A percentile compares a stretch with the other conserved stretches of the same genome.
Evolutionary conservation across 2,329 filamentous ascomycete species (phyloP).

Genomic region (Monosporascus sp.): DNA sequence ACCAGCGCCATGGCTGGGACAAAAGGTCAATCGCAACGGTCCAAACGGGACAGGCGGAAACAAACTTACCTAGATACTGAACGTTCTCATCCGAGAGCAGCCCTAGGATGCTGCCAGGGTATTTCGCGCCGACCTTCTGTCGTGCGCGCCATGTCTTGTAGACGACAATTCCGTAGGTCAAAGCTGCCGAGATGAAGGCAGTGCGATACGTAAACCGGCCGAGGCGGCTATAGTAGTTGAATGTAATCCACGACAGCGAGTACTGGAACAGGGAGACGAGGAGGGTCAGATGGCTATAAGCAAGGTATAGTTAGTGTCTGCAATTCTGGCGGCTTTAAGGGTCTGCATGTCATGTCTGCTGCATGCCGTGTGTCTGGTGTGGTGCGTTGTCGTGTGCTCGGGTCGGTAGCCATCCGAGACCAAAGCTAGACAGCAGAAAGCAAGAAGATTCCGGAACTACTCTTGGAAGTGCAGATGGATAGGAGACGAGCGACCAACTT

Average conservation of each 20-base stretch:
- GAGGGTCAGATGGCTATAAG: constrained; percentile 72
- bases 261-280: constrained; percentile 82
- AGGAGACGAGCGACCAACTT: constrained; percentile 34
- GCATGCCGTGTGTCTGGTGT: not conserved
- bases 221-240: constrained; percentile 77
- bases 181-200: constrained; percentile 82
- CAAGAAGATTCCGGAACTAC: not conserved
- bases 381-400: not conserved
- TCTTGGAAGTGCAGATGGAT: constrained; percentile 15
- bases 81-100: constrained; percentile 90
- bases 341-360: not conserved
- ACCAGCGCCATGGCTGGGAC: constrained; percentile 74
- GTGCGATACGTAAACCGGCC: constrained; percentile 83
- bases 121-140: constrained; percentile 63
- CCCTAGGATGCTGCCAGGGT: constrained; percentile 56
- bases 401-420: not conserved
- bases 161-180: constrained; percentile 95
- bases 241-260: constrained; percentile 75
- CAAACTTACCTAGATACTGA: constrained; percentile 80
- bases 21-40: constrained; percentile 1
- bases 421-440: not conserved
- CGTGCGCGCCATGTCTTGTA: constrained; percentile 95
- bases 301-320: constrained; percentile 8
- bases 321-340: not conserved
- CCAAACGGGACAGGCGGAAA: constrained; percentile 5